A percentile compares a stretch with the other conserved stretches of the same genome.
Evolutionary conservation across 2,329 filamentous ascomycete species (phyloP).

Genomic region (Ciborinia camelliae): DNA sequence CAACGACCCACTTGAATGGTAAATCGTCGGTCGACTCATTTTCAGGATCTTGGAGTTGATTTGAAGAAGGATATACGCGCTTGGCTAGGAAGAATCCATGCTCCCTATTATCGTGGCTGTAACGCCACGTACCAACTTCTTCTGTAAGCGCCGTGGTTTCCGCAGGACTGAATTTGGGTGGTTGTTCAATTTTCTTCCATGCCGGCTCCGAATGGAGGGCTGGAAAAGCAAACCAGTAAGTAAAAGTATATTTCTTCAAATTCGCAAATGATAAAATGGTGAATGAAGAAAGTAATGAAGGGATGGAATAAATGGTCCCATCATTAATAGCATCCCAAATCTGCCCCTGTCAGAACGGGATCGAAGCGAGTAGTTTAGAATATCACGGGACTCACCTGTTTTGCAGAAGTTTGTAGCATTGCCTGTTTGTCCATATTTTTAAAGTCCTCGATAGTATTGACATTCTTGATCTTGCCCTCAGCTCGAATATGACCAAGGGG

Average conservation of each 20-base stretch:
- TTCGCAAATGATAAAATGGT: constrained; percentile 89
- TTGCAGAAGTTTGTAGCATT: constrained; percentile 74
- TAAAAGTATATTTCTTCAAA: constrained; percentile 94
- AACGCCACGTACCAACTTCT: constrained; percentile 81
- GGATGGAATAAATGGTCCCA: constrained; percentile 91
- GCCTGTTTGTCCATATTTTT: constrained; percentile 75
- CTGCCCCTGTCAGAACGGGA: constrained; percentile 43
- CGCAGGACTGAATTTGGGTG: constrained; percentile 55
- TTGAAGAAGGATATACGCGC: constrained; percentile 49
- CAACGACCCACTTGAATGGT: constrained; percentile 75
- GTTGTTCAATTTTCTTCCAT: constrained; percentile 62
- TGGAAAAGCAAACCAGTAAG: constrained; percentile 97
- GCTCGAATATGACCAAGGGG: constrained; percentile 73
- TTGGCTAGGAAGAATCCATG: constrained; percentile 97
- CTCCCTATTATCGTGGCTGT: constrained; percentile 75
- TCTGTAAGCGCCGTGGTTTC: constrained; percentile 82
- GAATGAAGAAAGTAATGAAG: constrained; percentile 86
- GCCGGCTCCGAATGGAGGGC: constrained; percentile 83
- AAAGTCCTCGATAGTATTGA: constrained; percentile 94
- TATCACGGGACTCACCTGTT: constrained; percentile 56
- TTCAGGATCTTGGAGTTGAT: constrained; percentile 45
- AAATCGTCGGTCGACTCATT: constrained; percentile 43
- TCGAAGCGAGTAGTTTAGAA: not conserved
- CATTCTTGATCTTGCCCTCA: constrained; percentile 92
- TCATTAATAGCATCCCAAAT: constrained; percentile 98